phyloP scores from a whole-genome alignment of 306 rosid genomes.

The Rosa persica region DNA sequence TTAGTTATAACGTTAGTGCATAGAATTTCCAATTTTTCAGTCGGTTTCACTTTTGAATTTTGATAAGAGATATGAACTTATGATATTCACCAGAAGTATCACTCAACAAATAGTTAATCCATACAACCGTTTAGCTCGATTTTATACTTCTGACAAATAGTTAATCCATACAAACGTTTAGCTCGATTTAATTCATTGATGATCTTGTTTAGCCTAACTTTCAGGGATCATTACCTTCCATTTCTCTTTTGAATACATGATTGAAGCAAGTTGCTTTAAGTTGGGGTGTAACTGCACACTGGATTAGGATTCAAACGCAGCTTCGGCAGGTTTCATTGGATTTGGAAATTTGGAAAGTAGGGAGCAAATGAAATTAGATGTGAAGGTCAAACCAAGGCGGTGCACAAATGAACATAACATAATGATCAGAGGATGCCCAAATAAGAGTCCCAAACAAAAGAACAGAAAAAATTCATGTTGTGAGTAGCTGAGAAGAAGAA shows the following conservation, averaged over 20 bases:
- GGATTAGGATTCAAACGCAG: background rate
- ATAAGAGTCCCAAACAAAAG: background rate
- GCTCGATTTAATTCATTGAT: background rate
- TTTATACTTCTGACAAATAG: no score
- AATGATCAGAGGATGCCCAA: background rate
- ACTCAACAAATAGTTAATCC: no score
- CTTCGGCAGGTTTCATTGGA: background rate
- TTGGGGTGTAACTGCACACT: background rate
- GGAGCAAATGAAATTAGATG: background rate
- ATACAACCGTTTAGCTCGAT: background rate
- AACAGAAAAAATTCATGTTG: background rate
- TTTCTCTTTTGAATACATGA: background rate
- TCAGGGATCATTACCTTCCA: no score
- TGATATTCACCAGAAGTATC: no score
- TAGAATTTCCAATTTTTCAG: no score
- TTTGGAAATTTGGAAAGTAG: background rate
- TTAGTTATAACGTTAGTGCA: no score
- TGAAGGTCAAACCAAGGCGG: background rate
- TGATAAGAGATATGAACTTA: no score
- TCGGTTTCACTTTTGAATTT: no score
- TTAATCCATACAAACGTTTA: no score
- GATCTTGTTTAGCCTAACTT: background rate
- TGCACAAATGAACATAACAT: background rate
- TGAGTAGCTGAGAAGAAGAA: background rate
- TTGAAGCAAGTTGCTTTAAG: no score